Evolutionary conservation across 192 early-diverging fungal species (phyloP).

Genomic region (Entrophospora sp.): DNA sequence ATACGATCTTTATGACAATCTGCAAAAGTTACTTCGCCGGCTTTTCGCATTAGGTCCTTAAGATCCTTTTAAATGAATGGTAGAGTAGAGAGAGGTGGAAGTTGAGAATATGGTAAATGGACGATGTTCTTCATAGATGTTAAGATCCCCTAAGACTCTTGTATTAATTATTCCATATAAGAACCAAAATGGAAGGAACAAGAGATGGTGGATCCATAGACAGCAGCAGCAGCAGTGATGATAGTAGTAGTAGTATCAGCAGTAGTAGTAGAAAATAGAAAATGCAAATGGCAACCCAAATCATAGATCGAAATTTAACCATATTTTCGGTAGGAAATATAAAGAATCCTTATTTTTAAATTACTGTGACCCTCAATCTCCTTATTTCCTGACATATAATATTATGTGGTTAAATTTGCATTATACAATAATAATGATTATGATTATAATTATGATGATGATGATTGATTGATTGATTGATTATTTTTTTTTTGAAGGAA

Average conservation of each 20-base stretch:
- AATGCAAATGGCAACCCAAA: conserved; percentile 15
- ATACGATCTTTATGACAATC: conserved; percentile 76
- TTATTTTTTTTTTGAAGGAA: conserved; percentile 7
- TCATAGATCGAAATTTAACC: neutral
- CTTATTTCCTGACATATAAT: no score
- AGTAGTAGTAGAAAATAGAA: no score
- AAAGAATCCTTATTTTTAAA: conserved; percentile 7
- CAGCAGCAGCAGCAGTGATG: no score
- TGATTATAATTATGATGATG: no score
- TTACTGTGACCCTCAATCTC: neutral
- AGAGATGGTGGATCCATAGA: conserved; percentile 28
- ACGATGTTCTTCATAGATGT: conserved; percentile 19
- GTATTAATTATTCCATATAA: conserved; percentile 28
- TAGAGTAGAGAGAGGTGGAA: conserved; percentile 11
- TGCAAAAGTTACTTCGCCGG: conserved; percentile 89
- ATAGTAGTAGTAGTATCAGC: no score
- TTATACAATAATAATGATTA: no score
- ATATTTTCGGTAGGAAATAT: conserved; percentile 1
- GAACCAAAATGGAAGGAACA: conserved; percentile 24
- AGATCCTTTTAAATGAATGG: conserved; percentile 58
- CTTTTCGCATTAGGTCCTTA: conserved; percentile 92
- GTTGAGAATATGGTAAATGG: conserved; percentile 18
- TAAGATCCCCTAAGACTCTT: conserved; percentile 18
- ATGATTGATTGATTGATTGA: no score
- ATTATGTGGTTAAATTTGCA: no score